phyloP scores from a whole-genome alignment of 2,329 filamentous ascomycete species.

The Pseudocercospora vitis region DNA sequence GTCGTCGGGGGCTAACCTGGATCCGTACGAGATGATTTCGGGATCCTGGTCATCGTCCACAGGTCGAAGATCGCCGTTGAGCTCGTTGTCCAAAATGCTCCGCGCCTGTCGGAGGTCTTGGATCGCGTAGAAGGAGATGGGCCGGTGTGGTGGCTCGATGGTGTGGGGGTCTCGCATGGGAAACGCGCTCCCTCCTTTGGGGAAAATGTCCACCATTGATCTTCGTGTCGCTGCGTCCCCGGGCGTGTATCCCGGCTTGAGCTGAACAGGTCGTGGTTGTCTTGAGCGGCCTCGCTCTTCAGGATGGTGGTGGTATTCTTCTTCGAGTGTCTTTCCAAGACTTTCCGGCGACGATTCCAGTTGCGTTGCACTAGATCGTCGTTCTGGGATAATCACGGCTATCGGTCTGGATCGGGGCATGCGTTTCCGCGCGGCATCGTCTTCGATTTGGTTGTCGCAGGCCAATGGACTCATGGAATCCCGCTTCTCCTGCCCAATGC shows the following conservation, averaged over 20 bases:
- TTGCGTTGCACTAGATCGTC: neutral
- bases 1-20: constrained; percentile 20
- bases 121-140: neutral
- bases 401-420: neutral
- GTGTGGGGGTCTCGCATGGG: neutral
- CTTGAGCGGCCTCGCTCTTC: constrained; percentile 3
- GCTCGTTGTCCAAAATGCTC: neutral
- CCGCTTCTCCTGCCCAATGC: constrained; percentile 4
- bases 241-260: constrained; percentile 13
- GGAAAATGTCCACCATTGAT: neutral
- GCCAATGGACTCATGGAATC: constrained; percentile 13
- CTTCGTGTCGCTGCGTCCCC: constrained; percentile 24
- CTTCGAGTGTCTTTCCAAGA: neutral
- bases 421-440: neutral
- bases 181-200: neutral
- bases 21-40: neutral
- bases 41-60: neutral
- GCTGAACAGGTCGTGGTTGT: neutral
- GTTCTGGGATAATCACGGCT: constrained; percentile 2
- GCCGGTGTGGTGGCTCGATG: neutral
- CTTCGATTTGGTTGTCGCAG: neutral
- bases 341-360: constrained; percentile 1
- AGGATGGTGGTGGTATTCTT: neutral
- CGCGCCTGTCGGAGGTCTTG: neutral
- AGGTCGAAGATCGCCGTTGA: neutral